Evolutionary conservation across 2,329 filamentous ascomycete genomes (phyloP).

Genomic region (Tolypocladium endophyticum): DNA sequence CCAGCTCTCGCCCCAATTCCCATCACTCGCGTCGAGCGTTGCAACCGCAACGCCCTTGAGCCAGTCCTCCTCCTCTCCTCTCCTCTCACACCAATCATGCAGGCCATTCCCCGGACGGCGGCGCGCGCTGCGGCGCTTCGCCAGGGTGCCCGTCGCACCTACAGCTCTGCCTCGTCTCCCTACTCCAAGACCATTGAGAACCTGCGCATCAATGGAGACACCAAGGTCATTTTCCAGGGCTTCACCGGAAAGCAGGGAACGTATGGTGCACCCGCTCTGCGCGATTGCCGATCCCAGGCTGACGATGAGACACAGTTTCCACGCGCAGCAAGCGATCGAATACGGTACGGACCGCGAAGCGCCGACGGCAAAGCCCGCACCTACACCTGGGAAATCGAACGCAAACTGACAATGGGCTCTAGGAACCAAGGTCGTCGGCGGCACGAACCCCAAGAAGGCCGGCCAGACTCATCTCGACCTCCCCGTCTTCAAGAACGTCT

Average conservation of each 20-base stretch:
- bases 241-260: slow-evolving; percentile 97
- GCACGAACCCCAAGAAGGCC: slow-evolving; percentile 98
- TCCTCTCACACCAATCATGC: slow-evolving; percentile 49
- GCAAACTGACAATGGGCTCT: slow-evolving; percentile 13
- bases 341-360: slow-evolving; percentile 58
- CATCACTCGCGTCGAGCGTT: slow-evolving; percentile 9
- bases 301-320: slow-evolving; percentile 56
- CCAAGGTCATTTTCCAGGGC: slow-evolving; percentile 92
- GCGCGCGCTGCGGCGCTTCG: slow-evolving; percentile 59
- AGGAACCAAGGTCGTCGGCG: slow-evolving; percentile 96
- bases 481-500: slow-evolving; percentile 86
- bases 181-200: slow-evolving; percentile 71
- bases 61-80: slow-evolving; percentile 2
- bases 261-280: slow-evolving; percentile 32
- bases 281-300: slow-evolving; percentile 1
- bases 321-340: slow-evolving; percentile 94
- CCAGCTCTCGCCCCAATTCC: slow-evolving; percentile 7
- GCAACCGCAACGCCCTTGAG: slow-evolving; percentile 7
- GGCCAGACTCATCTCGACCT: slow-evolving; percentile 79
- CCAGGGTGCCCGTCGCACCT: slow-evolving; percentile 56
- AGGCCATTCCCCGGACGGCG: slow-evolving; percentile 64
- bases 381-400: background rate
- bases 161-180: slow-evolving; percentile 56
- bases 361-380: slow-evolving; percentile 1
- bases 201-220: slow-evolving; percentile 85